phyloP scores from a whole-genome alignment of 1,139 yeast genomes.

The Groenewaldozyma sp. region DNA sequence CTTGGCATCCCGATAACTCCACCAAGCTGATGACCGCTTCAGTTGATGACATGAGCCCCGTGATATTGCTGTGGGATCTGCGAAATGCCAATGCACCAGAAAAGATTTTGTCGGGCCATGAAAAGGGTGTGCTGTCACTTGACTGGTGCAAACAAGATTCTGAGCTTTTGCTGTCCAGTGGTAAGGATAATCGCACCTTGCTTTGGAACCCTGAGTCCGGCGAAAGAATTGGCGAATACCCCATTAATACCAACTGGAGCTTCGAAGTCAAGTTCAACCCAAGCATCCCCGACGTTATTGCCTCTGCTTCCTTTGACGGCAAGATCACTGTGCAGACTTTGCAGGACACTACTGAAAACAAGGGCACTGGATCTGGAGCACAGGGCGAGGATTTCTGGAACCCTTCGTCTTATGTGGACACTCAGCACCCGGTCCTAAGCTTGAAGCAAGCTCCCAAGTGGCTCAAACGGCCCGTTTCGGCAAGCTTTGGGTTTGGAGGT shows the following conservation, averaged over 20 bases:
- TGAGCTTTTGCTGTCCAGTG: slow-evolving; percentile 69
- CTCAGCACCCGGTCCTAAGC: slow-evolving; percentile 55
- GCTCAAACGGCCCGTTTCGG: slow-evolving; percentile 71
- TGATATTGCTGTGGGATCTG: slow-evolving; percentile 86
- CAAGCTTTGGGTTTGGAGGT: slow-evolving; percentile 90
- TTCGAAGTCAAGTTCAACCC: slow-evolving; percentile 86
- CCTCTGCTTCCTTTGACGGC: slow-evolving; percentile 89
- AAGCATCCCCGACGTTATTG: slow-evolving; percentile 79
- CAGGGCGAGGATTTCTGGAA: slow-evolving; percentile 82
- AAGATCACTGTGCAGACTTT: slow-evolving; percentile 74
- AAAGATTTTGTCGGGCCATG: slow-evolving; percentile 64
- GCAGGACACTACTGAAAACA: slow-evolving; percentile 51
- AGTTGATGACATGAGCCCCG: slow-evolving; percentile 70
- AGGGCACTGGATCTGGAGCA: slow-evolving; percentile 33
- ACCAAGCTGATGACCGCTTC: slow-evolving; percentile 86
- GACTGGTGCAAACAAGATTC: slow-evolving; percentile 93
- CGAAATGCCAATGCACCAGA: slow-evolving; percentile 90
- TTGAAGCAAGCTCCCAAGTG: slow-evolving; percentile 81
- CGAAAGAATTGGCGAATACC: slow-evolving; percentile 71
- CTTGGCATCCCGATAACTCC: slow-evolving; percentile 82
- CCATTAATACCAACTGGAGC: slow-evolving; percentile 90
- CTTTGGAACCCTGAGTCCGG: slow-evolving; percentile 85
- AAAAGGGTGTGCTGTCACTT: slow-evolving; percentile 76
- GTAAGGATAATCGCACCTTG: slow-evolving; percentile 80
- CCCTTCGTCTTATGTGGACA: slow-evolving; percentile 54